Conservation (phyloP, 2,329 filamentous ascomycete genomes). For the Mollisia scopiformis region DNA sequence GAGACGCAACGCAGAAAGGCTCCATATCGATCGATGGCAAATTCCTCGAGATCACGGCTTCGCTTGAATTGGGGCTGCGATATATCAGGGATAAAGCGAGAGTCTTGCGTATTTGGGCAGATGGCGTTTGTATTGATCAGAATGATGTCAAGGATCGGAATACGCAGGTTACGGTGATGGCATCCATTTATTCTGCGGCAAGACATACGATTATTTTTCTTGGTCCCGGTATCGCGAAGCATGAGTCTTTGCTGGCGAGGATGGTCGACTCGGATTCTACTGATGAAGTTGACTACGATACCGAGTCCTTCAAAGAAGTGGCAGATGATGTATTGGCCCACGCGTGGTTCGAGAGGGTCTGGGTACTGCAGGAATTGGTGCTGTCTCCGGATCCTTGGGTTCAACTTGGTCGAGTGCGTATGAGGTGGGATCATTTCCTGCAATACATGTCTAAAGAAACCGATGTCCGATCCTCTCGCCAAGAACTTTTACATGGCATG, state of each 20-base stretch:
- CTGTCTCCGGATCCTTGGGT: conserved; percentile 9
- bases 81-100: conserved; percentile 6
- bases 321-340: conserved; percentile 29
- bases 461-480: not conserved
- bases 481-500: not conserved
- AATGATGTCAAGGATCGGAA: conserved; percentile 4
- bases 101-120: conserved; percentile 14
- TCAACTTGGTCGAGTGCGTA: not conserved
- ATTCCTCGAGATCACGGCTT: conserved; percentile 10
- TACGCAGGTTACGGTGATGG: conserved; percentile 8
- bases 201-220: conserved; percentile 18
- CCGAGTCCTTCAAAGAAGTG: not conserved
- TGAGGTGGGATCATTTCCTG: conserved; percentile 6
- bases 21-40: conserved; percentile 10
- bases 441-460: not conserved
- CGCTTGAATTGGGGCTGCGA: conserved; percentile 13
- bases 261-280: not conserved
- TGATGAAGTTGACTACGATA: not conserved
- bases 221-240: conserved; percentile 1
- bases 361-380: conserved; percentile 41
- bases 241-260: not conserved
- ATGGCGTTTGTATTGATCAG: conserved; percentile 21
- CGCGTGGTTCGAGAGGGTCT: conserved; percentile 41
- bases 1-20: not conserved
- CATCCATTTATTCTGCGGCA: conserved; percentile 7